Percentiles rank a stretch among this genome's conserved stretches.
Evolutionary conservation across 1,284 basidiomycete species (phyloP).

Genomic region (Pseudozyma sp.): DNA sequence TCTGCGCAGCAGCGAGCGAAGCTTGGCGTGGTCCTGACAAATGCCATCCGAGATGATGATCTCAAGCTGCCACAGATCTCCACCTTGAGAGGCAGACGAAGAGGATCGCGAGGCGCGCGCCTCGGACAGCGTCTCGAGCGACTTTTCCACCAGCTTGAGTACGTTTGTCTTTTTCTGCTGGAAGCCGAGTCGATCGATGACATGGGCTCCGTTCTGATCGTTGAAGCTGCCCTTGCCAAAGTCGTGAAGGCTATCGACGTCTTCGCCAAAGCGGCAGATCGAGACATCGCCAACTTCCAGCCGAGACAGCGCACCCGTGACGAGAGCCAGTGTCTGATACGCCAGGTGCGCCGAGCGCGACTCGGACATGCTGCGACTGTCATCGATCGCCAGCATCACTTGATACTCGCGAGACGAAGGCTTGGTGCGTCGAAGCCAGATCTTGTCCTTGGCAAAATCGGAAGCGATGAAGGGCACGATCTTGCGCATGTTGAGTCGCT

Average conservation of each 20-base stretch:
- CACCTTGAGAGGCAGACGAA: constrained; percentile 61
- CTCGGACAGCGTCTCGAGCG: constrained; percentile 79
- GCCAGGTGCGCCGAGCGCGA: constrained; percentile 92
- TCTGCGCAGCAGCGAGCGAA: constrained; percentile 82
- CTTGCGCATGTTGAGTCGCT: constrained; percentile 98
- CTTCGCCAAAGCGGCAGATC: constrained; percentile 89
- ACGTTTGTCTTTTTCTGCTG: constrained; percentile 92
- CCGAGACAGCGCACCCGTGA: constrained; percentile 87
- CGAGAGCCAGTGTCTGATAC: constrained; percentile 91
- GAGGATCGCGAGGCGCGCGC: constrained; percentile 77
- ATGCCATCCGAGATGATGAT: constrained; percentile 99
- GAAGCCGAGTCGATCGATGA: constrained; percentile 88
- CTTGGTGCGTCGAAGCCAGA: constrained; percentile 94
- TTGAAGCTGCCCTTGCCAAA: constrained; percentile 71
- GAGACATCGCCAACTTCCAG: constrained; percentile 95
- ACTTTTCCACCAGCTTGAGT: constrained; percentile 83
- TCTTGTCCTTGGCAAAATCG: constrained; percentile 99
- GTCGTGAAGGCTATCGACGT: constrained; percentile 87
- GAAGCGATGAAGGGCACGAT: constrained; percentile 98
- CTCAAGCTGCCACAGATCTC: constrained; percentile 95
- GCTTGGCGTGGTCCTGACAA: constrained; percentile 90
- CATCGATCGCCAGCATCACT: constrained; percentile 92
- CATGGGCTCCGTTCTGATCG: constrained; percentile 73
- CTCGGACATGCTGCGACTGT: constrained; percentile 96
- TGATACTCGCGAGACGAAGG: constrained; percentile 96